phyloP scores from a whole-genome alignment of 2,329 filamentous ascomycete species.

The Hypoxylon sp. region DNA sequence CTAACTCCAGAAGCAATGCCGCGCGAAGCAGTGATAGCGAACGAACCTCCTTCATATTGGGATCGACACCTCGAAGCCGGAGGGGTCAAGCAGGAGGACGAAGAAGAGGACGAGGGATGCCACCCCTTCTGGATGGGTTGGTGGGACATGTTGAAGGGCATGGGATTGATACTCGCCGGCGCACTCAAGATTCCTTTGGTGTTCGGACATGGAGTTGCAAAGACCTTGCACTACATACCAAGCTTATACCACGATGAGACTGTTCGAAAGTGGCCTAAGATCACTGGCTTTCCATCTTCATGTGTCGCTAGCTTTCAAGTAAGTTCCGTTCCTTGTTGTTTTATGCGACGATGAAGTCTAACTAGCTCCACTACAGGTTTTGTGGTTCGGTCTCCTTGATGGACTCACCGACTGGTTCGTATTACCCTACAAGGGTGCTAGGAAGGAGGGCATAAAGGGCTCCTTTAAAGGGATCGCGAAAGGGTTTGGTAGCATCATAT shows the following conservation, averaged over 20 bases:
- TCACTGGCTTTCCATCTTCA: slow-evolving; percentile 39
- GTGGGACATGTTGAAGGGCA: slow-evolving; percentile 37
- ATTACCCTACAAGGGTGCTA: slow-evolving; percentile 39
- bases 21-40: not conserved
- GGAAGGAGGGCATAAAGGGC: slow-evolving; percentile 36
- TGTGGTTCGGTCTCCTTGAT: slow-evolving; percentile 38
- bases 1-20: slow-evolving; percentile 1
- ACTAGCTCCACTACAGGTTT: slow-evolving; percentile 18
- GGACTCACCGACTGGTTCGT: slow-evolving; percentile 41
- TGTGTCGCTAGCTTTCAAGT: slow-evolving; percentile 38
- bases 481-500: slow-evolving; percentile 33
- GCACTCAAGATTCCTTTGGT: slow-evolving; percentile 39
- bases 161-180: slow-evolving; percentile 32
- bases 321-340: not conserved
- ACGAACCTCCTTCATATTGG: slow-evolving; percentile 33
- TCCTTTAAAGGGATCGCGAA: slow-evolving; percentile 41
- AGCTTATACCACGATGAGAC: slow-evolving; percentile 39
- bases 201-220: slow-evolving; percentile 40
- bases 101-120: slow-evolving; percentile 34
- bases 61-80: slow-evolving; percentile 25
- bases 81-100: slow-evolving; percentile 10
- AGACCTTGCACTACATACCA: slow-evolving; percentile 41
- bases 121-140: slow-evolving; percentile 46
- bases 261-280: slow-evolving; percentile 40
- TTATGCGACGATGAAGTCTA: not conserved